Base-by-base conservation (phyloP, 2,329 filamentous ascomycete genomes). In the Pestalotiopsis sp. region DNA sequence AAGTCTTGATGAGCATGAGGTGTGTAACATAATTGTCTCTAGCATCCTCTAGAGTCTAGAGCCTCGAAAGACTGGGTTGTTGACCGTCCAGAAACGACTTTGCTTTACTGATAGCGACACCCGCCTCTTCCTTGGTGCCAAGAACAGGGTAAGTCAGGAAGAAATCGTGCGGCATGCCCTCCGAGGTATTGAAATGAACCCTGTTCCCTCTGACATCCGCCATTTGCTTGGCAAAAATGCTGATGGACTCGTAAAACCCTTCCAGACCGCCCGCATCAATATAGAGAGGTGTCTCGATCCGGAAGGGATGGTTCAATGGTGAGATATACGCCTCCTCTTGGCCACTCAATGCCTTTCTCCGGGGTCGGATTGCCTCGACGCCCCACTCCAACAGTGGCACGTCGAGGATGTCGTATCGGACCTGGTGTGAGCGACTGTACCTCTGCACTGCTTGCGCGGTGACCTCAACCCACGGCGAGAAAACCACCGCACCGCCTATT, bases 351-450 rank as follows among this genome's bases (percentile, higher is more conserved):
- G 41, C 27, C 12, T 68, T 23, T 9, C 64, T 68, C 4, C 36
- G 60, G 3, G 72, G 74, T 1, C 67, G 52, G 31, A 73, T 76
- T 3, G 70, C 69, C 5, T 71, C 64, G 49, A 67, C 70, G 5
- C 73, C 75, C 72, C 74, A 76, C 25, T 74, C 65, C 6, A 77
- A 67, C 20, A 77, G 67, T 4, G 70, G 64, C 25, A 59, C 67
- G 20, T 60, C 38, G 14, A 75, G 60, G 11, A 70, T 27, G 52
- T 77, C 75, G 7, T 39, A n/a, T 7, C 59, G 41, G 17, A 67
- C 39, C 31, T 20, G 67, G 57, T n/a, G 23, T 6, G 39, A 69
- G 13, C 52, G 45, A 41, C 64, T 67, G 23, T 69, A 72, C 12
- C 39, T 67, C 7, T 63, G 17, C 20, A 63, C 70, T 0, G 68